Percentiles rank a stretch among this genome's conserved stretches.
Evolutionary conservation across 768 basidiomycete genomes (phyloP).

Genomic region (Boletus speciosus): DNA sequence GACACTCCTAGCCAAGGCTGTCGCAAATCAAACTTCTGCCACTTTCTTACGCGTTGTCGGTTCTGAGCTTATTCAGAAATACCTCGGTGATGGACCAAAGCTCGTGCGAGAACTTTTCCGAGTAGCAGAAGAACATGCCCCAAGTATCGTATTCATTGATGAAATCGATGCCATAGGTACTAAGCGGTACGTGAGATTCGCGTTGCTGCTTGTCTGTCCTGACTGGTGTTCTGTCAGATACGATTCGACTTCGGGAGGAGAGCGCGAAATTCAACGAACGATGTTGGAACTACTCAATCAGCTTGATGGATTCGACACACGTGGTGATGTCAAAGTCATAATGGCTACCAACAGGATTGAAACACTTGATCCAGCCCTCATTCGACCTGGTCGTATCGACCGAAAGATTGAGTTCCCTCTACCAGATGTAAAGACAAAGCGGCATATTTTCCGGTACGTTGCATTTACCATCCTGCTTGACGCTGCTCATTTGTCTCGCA

Average conservation of each 20-base stretch:
- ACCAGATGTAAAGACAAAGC: conserved; percentile 97
- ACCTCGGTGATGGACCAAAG: conserved; percentile 98
- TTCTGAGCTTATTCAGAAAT: conserved; percentile 98
- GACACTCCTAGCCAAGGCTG: conserved; percentile 94
- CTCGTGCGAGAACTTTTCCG: conserved; percentile 96
- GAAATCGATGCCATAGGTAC: conserved; percentile 99
- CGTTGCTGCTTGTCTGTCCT: neutral
- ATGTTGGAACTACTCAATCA: conserved; percentile 99
- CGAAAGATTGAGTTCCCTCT: conserved; percentile 98
- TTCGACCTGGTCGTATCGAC: conserved; percentile 97
- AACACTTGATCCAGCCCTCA: conserved; percentile 94
- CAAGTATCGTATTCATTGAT: conserved; percentile 98
- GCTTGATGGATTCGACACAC: conserved; percentile 97
- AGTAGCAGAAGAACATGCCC: conserved; percentile 95
- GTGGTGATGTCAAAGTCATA: conserved; percentile 99
- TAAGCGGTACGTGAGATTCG: conserved; percentile 66
- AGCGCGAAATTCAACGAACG: conserved; percentile 98
- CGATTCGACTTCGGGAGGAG: conserved; percentile 97
- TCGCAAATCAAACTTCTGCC: conserved; percentile 97
- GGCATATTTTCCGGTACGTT: conserved; percentile 89
- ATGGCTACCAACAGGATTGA: conserved; percentile 99
- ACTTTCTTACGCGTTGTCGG: conserved; percentile 98
- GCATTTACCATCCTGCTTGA: neutral
- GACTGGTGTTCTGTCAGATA: conserved; percentile 51
- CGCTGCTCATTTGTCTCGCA: conserved; percentile 5